phyloP scores from a whole-genome alignment of 108 stramenopile species.

The Cyclotella choctawhatcheeana region DNA sequence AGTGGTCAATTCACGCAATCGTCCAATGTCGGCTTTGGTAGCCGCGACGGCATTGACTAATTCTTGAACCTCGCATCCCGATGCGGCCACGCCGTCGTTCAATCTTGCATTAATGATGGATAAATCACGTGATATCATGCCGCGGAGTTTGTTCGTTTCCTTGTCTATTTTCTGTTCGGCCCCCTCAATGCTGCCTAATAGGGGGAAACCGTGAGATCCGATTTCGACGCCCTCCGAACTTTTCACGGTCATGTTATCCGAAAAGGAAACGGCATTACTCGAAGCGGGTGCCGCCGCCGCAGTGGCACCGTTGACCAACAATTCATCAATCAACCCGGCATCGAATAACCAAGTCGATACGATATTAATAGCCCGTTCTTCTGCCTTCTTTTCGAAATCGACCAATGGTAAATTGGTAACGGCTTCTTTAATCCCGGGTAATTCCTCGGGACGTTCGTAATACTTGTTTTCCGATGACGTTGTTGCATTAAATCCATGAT shows the following conservation, averaged over 20 bases:
- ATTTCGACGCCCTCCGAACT: conserved; percentile 75
- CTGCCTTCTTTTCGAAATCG: conserved; percentile 87
- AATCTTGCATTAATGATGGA: conserved; percentile 82
- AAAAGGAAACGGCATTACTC: not conserved
- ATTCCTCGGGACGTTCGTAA: conserved; percentile 78
- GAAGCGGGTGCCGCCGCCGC: not conserved
- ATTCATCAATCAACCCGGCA: conserved; percentile 87
- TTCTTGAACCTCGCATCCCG: conserved; percentile 87
- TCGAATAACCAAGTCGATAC: conserved; percentile 89
- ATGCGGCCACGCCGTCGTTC: conserved; percentile 90
- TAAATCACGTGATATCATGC: conserved; percentile 68
- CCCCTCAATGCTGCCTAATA: conserved; percentile 57
- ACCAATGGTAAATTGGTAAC: conserved; percentile 68
- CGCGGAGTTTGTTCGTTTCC: conserved; percentile 81
- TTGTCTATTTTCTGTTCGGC: conserved; percentile 83
- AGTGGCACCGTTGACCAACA: conserved; percentile 77
- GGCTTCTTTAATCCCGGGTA: conserved; percentile 80
- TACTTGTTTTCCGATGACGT: conserved; percentile 20
- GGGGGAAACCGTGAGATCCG: conserved; percentile 68
- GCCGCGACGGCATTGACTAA: conserved; percentile 83
- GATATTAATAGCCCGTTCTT: conserved; percentile 81
- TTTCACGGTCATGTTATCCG: conserved; percentile 12
- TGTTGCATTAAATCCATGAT: conserved; percentile 10
- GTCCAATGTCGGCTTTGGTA: conserved; percentile 82
- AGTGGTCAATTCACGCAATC: conserved; percentile 82